Conservation (phyloP, 139 green algal genomes). For the Pseudopediastrum boryanum region DNA sequence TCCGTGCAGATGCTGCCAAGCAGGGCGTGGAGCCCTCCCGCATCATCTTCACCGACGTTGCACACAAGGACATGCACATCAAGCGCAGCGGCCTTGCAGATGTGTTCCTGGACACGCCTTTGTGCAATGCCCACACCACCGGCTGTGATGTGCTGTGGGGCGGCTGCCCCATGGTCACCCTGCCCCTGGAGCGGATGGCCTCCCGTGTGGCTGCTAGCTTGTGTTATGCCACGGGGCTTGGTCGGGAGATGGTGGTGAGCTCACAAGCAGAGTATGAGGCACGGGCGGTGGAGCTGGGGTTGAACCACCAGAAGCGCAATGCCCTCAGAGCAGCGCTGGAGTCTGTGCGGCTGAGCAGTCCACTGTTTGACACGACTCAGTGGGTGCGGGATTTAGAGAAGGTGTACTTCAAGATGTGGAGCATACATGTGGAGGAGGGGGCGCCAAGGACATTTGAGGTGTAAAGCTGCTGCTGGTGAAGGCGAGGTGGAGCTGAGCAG, state of each 20-base stretch:
- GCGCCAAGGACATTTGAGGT: conserved; percentile 70
- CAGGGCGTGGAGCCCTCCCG: conserved; percentile 67
- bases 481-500: too few relatives aligned
- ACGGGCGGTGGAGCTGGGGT: conserved; percentile 72
- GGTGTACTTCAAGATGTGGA: conserved; percentile 82
- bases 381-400: conserved; percentile 85
- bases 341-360: conserved; percentile 58
- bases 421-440: conserved; percentile 72
- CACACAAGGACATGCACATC: conserved; percentile 86
- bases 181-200: conserved; percentile 89
- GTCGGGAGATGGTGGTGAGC: conserved; percentile 66
- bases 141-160: conserved; percentile 93
- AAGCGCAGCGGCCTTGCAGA: conserved; percentile 79
- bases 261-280: conserved; percentile 52
- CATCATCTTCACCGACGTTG: conserved; percentile 95
- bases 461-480: too few relatives aligned
- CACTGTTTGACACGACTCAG: conserved; percentile 83
- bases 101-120: conserved; percentile 92
- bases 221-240: conserved; percentile 75
- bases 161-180: conserved; percentile 87
- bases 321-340: conserved; percentile 63
- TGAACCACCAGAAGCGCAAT: conserved; percentile 57
- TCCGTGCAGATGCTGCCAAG: conserved; percentile 45
- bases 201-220: conserved; percentile 83
- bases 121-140: conserved; percentile 94